Percentiles rank a stretch among this genome's conserved stretches.
Evolutionary conservation across 2,329 filamentous ascomycete genomes (phyloP).

Genomic region (Pleurostoma richardsiae): DNA sequence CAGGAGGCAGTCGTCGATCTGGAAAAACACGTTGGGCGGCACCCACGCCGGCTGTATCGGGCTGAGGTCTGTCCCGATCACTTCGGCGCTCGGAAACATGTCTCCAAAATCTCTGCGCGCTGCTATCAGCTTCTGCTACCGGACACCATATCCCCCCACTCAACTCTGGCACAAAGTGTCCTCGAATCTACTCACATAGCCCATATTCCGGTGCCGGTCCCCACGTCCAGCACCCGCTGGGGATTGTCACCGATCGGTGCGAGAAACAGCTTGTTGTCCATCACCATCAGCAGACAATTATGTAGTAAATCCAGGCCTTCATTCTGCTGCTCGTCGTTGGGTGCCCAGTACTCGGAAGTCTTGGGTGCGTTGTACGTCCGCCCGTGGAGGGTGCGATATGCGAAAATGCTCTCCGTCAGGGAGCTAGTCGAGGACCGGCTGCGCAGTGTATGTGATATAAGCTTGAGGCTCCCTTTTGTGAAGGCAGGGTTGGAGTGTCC

Average conservation of each 20-base stretch:
- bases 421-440: constrained; percentile 3
- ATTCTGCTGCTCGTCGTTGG: constrained; percentile 8
- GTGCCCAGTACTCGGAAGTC: constrained; percentile 8
- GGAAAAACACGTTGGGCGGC: constrained; percentile 4
- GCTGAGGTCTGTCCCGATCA: constrained; percentile 6
- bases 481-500: not conserved
- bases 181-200: not conserved
- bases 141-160: no score
- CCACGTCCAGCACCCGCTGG: constrained; percentile 5
- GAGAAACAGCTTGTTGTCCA: constrained; percentile 1
- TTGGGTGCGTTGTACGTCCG: constrained; percentile 6
- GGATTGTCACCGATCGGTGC: constrained; percentile 2
- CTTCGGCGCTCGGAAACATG: constrained; percentile 1
- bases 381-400: constrained; percentile 9
- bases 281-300: constrained; percentile 1
- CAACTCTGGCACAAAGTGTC: no score
- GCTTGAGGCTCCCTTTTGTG: not conserved
- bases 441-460: not conserved
- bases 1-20: constrained; percentile 5
- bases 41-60: constrained; percentile 3
- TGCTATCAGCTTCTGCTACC: not conserved
- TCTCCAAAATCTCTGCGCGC: constrained; percentile 1
- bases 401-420: constrained; percentile 6
- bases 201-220: constrained; percentile 7
- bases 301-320: constrained; percentile 8